These are phyloP conservation scores for Globisporangium sylvaticum DNA, from an alignment of 352 stramenopile species.

Conservation along the genomic window DNA sequence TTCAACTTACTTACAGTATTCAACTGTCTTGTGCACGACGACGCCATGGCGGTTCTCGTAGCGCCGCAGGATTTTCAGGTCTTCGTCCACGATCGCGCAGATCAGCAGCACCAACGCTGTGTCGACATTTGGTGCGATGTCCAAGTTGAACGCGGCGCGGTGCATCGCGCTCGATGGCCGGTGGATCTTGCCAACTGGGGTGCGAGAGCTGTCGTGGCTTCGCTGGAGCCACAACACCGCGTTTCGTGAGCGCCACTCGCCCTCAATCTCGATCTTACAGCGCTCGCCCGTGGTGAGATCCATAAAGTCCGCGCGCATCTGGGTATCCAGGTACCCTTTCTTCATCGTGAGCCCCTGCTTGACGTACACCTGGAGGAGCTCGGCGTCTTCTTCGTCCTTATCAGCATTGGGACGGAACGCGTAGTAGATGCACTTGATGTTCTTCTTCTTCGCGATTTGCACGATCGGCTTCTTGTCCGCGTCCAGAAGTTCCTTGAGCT, in stretches of 20 bases:
- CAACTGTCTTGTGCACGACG: no score
- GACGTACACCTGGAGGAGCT: constrained; percentile 13
- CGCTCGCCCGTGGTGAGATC: constrained; percentile 7
- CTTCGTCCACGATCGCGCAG: not conserved
- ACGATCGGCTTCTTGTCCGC: not conserved
- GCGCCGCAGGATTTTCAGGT: not conserved
- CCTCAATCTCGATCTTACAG: constrained; percentile 5
- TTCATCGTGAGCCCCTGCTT: not conserved
- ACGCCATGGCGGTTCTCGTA: not conserved
- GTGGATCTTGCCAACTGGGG: constrained; percentile 6
- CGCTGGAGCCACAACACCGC: constrained; percentile 9
- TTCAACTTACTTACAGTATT: no score
- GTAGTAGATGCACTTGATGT: constrained; percentile 7
- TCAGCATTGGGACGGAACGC: not conserved
- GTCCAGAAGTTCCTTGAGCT: not conserved
- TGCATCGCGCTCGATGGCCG: not conserved
- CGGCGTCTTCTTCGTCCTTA: not conserved
- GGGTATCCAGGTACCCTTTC: constrained; percentile 3
- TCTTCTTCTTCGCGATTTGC: not conserved
- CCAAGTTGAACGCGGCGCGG: not conserved
- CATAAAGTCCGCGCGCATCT: constrained; percentile 10
- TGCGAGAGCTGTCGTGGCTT: not conserved
- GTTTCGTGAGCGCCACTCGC: constrained; percentile 6
- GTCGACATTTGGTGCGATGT: constrained; percentile 2
- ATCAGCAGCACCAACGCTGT: not conserved